Percentiles rank a stretch among this genome's conserved stretches.
These are phyloP conservation scores for Blastomyces silverae DNA, from an alignment of 2,329 filamentous ascomycete genomes.

Conservation along the genomic window DNA sequence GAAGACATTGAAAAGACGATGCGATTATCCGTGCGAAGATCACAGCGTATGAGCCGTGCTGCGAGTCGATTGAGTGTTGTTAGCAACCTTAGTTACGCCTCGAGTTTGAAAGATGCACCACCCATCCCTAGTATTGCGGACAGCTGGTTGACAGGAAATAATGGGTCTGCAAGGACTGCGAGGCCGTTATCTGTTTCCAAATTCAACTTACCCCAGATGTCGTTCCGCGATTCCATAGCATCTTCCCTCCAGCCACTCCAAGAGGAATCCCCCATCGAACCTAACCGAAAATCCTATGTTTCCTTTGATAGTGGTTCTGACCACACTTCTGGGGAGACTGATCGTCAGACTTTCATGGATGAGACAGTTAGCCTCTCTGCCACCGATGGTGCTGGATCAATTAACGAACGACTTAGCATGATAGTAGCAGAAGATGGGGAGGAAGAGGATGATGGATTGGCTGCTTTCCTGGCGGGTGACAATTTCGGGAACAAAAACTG, in stretches of 20 bases:
- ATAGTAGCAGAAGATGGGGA: constrained; percentile 86
- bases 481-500: constrained; percentile 97
- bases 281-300: constrained; percentile 93
- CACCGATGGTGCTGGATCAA: constrained; percentile 58
- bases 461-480: constrained; percentile 83
- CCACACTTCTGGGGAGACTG: constrained; percentile 63
- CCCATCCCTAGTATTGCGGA: constrained; percentile 94
- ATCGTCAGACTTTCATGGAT: constrained; percentile 78
- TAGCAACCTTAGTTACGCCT: constrained; percentile 87
- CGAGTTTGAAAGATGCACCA: constrained; percentile 84
- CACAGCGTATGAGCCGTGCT: constrained; percentile 82
- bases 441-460: constrained; percentile 80
- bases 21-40: constrained; percentile 82
- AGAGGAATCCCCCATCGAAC: constrained; percentile 80
- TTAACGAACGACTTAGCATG: constrained; percentile 75
- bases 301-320: constrained; percentile 59
- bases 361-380: constrained; percentile 64
- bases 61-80: constrained; percentile 90
- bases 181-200: constrained; percentile 56
- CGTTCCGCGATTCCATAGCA: constrained; percentile 78
- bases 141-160: constrained; percentile 62
- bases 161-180: constrained; percentile 45
- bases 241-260: constrained; percentile 84
- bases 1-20: constrained; percentile 96
- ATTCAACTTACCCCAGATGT: constrained; percentile 52